Conservation (phyloP, 148 eudicot species). For the Drosera capensis region DNA sequence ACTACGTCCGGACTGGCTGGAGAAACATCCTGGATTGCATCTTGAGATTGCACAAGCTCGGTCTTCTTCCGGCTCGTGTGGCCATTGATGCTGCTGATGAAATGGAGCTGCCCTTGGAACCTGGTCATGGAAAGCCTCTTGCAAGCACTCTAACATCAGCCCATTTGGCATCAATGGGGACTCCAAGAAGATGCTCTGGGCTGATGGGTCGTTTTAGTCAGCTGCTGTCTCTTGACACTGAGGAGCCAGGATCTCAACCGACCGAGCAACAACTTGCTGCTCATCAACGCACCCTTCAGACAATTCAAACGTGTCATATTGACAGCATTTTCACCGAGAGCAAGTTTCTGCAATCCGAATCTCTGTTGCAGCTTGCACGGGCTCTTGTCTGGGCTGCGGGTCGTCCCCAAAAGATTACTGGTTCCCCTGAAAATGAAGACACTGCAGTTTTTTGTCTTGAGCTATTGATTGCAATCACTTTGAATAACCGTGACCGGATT, state of each 20-base stretch:
- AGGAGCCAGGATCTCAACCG: conserved; percentile 75
- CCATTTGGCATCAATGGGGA: conserved; percentile 33
- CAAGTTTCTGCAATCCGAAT: conserved; percentile 85
- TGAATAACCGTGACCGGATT: conserved; percentile 78
- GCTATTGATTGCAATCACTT: conserved; percentile 59
- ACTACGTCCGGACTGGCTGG: conserved; percentile 72
- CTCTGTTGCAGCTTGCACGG: conserved; percentile 59
- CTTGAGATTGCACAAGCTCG: conserved; percentile 60
- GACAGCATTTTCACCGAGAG: conserved; percentile 82
- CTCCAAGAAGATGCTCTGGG: conserved; percentile 68
- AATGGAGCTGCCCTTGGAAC: conserved; percentile 34
- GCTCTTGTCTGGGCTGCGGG: conserved; percentile 68
- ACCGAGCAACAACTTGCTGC: conserved; percentile 82
- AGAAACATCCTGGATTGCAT: conserved; percentile 73
- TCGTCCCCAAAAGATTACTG: conserved; percentile 42
- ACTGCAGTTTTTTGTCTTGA: conserved; percentile 79
- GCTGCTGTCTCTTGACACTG: conserved; percentile 62
- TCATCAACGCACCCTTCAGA: conserved; percentile 70
- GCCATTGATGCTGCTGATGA: conserved; percentile 73
- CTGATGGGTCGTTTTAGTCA: conserved; percentile 83
- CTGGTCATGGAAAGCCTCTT: conserved; percentile 30
- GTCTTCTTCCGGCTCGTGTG: conserved; percentile 81
- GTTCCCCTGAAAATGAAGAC: conserved; percentile 60
- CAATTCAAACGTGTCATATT: conserved; percentile 71
- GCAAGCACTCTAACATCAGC: conserved; percentile 35